These are phyloP conservation scores for Penicillium palitans DNA, from an alignment of 2,329 filamentous ascomycete genomes.

Conservation along the genomic window DNA sequence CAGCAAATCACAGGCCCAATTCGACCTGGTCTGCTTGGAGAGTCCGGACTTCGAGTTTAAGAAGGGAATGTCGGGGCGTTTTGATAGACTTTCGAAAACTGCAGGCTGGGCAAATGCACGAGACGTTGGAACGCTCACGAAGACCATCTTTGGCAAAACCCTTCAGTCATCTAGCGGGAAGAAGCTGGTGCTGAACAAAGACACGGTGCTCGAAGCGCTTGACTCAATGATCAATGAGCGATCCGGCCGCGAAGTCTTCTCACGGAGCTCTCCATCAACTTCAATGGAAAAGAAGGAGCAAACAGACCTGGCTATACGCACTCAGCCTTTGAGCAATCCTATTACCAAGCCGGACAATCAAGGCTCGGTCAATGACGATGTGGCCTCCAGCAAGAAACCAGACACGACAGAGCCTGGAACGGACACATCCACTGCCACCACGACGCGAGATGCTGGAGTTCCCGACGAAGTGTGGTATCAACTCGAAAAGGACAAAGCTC, in stretches of 20 bases:
- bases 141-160: constrained; percentile 48
- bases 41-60: neutral
- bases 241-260: neutral
- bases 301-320: neutral
- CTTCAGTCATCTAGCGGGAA: constrained; percentile 16
- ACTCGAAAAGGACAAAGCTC: constrained; percentile 18
- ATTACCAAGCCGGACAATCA: neutral
- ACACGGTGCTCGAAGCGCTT: constrained; percentile 14
- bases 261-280: neutral
- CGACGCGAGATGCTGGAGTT: constrained; percentile 24
- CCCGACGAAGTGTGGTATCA: constrained; percentile 28
- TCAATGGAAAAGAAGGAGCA: neutral
- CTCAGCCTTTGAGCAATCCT: neutral
- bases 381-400: neutral
- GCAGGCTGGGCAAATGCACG: constrained; percentile 63
- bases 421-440: neutral
- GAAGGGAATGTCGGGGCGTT: constrained; percentile 24
- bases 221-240: constrained; percentile 21
- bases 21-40: neutral
- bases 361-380: neutral
- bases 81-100: constrained; percentile 46
- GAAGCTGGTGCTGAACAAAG: constrained; percentile 5
- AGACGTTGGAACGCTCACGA: constrained; percentile 59
- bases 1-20: neutral
- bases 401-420: neutral